Evolutionary conservation across 2,329 filamentous ascomycete genomes (phyloP).

Genomic region (Talaromyces sp.): DNA sequence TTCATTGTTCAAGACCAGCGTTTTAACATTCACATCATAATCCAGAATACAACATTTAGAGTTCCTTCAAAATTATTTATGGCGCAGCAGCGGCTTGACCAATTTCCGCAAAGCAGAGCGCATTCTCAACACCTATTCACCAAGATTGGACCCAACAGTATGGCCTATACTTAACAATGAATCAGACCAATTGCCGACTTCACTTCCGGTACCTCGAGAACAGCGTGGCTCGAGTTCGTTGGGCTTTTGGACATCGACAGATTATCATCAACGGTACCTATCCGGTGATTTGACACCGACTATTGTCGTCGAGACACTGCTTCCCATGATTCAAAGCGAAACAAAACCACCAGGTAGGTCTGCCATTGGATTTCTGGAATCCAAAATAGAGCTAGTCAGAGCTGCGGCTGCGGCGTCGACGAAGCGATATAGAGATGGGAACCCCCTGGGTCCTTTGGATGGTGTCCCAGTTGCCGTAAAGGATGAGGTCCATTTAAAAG

Average conservation of each 20-base stretch:
- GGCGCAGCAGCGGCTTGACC: constrained; percentile 65
- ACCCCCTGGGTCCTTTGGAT: constrained; percentile 65
- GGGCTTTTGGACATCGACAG: constrained; percentile 64
- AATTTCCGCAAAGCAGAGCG: constrained; percentile 49
- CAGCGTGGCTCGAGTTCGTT: constrained; percentile 25
- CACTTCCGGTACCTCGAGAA: constrained; percentile 29
- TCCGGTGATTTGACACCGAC: constrained; percentile 65
- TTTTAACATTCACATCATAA: not conserved
- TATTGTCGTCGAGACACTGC: constrained; percentile 64
- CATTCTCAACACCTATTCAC: constrained; percentile 50
- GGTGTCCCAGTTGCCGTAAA: constrained; percentile 81
- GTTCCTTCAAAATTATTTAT: constrained; percentile 61
- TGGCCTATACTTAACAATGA: constrained; percentile 35
- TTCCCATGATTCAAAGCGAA: constrained; percentile 64
- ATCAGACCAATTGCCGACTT: constrained; percentile 17
- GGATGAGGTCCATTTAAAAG: constrained; percentile 68
- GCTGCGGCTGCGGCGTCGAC: constrained; percentile 69
- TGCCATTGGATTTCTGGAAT: constrained; percentile 67
- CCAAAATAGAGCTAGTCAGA: constrained; percentile 57
- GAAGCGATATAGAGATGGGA: constrained; percentile 62
- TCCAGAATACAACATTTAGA: constrained; percentile 54
- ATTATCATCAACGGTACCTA: constrained; percentile 72
- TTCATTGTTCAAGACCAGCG: not conserved
- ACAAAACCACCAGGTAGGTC: constrained; percentile 54
- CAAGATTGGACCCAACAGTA: constrained; percentile 55